Percentiles rank a stretch among this genome's conserved stretches.
Conservation (phyloP, 2,329 filamentous ascomycete species). For the Ceratocystiopsis brevicomis region DNA sequence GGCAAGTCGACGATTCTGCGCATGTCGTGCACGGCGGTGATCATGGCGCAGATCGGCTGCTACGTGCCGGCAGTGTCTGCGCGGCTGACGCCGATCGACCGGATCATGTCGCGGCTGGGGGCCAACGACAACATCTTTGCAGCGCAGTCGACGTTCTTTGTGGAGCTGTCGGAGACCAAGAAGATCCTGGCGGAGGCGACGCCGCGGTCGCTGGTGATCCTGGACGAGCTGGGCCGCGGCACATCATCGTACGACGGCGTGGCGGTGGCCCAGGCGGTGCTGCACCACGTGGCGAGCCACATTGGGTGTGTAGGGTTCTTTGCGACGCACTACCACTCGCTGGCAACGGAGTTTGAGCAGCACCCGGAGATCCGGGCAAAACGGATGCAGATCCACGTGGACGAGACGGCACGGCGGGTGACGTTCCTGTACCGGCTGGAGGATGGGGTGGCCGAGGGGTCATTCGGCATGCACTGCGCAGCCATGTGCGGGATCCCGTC, state of each 20-base stretch:
- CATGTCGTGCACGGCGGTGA: slow-evolving; percentile 94
- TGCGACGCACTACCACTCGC: slow-evolving; percentile 89
- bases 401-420: slow-evolving; percentile 66
- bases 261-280: slow-evolving; percentile 84
- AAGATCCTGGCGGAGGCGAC: slow-evolving; percentile 94
- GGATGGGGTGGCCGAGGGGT: slow-evolving; percentile 82
- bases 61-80: slow-evolving; percentile 73
- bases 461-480: slow-evolving; percentile 97
- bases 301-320: slow-evolving; percentile 93
- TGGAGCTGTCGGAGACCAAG: slow-evolving; percentile 91
- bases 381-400: slow-evolving; percentile 89
- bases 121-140: slow-evolving; percentile 99
- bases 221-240: slow-evolving; percentile 88
- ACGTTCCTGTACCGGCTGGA: slow-evolving; percentile 94
- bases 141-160: slow-evolving; percentile 93
- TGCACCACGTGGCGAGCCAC: slow-evolving; percentile 89
- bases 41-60: slow-evolving; percentile 93
- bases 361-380: slow-evolving; percentile 77
- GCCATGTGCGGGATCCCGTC: slow-evolving; percentile 89
- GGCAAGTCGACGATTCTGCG: slow-evolving; percentile 92
- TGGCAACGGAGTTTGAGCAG: slow-evolving; percentile 73
- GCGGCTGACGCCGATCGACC: slow-evolving; percentile 73
- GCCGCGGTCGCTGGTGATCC: slow-evolving; percentile 80
- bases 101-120: slow-evolving; percentile 95
- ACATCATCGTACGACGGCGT: slow-evolving; percentile 94